These are phyloP conservation scores for Nemania abortiva DNA, from an alignment of 2,329 filamentous ascomycete genomes.

Conservation along the genomic window DNA sequence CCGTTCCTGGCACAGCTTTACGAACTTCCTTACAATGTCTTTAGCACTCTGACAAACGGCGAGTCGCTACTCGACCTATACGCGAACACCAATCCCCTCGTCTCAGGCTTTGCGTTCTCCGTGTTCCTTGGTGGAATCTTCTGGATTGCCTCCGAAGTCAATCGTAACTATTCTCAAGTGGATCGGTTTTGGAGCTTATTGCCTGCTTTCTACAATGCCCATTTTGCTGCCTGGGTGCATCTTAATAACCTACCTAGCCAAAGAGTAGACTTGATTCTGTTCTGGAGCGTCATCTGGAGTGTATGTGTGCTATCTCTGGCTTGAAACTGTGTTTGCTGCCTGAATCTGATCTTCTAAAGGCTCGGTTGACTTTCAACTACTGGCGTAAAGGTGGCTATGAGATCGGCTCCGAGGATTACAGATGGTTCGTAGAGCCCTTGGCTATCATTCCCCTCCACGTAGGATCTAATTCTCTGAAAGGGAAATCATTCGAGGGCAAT, in stretches of 20 bases:
- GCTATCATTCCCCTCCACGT: background rate
- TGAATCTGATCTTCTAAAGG: slow-evolving; percentile 58
- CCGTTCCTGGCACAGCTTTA: slow-evolving; percentile 80
- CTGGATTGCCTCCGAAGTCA: slow-evolving; percentile 82
- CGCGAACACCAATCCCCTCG: slow-evolving; percentile 84
- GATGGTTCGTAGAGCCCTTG: slow-evolving; percentile 68
- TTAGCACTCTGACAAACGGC: slow-evolving; percentile 69
- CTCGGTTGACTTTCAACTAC: slow-evolving; percentile 93
- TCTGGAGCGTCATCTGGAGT: slow-evolving; percentile 82
- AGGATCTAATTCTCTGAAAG: slow-evolving; percentile 54
- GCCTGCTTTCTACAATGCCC: slow-evolving; percentile 86
- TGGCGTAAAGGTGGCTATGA: slow-evolving; percentile 94
- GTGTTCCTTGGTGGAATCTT: slow-evolving; percentile 78
- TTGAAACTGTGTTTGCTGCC: slow-evolving; percentile 17
- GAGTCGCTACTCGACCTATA: slow-evolving; percentile 79
- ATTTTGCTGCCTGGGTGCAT: slow-evolving; percentile 87
- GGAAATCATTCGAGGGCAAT: slow-evolving; percentile 76
- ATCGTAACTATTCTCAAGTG: slow-evolving; percentile 96
- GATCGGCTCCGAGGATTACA: slow-evolving; percentile 92
- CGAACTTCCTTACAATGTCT: slow-evolving; percentile 74
- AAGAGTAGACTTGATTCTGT: slow-evolving; percentile 78
- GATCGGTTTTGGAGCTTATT: slow-evolving; percentile 93
- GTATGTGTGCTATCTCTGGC: slow-evolving; percentile 61
- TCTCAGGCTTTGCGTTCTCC: slow-evolving; percentile 79
- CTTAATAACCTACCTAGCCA: slow-evolving; percentile 76